Evolutionary conservation across 306 rosid species (phyloP).

Genomic region (Citrullus colocynthis): DNA sequence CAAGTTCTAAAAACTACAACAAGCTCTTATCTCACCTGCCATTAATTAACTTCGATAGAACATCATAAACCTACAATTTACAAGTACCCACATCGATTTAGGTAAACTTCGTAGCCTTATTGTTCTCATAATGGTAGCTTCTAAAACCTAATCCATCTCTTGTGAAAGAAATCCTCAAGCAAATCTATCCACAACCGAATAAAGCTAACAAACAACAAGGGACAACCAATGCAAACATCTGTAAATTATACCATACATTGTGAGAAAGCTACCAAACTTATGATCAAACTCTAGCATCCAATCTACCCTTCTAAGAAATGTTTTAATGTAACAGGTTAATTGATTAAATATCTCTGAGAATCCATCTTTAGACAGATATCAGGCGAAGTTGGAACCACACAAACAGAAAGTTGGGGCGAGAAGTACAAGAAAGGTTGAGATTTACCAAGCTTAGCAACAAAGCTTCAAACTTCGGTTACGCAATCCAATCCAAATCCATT

Average conservation of each 20-base stretch:
- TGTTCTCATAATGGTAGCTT: background rate
- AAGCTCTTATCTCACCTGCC: background rate
- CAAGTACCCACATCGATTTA: background rate
- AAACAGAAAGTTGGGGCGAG: background rate
- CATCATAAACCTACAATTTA: background rate
- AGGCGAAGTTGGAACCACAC: background rate
- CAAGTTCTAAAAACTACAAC: no score
- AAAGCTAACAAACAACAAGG: background rate
- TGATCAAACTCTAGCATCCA: background rate
- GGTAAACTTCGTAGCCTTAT: background rate
- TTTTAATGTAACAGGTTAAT: no score
- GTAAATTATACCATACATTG: background rate
- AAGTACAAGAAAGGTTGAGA: background rate
- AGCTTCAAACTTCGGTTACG: conserved; percentile 1
- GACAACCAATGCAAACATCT: background rate
- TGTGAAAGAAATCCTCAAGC: background rate
- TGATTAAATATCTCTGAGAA: background rate
- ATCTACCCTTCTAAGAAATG: background rate
- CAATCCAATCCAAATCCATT: background rate
- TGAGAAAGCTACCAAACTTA: background rate
- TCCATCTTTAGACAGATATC: background rate
- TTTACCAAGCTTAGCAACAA: background rate
- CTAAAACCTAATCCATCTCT: background rate
- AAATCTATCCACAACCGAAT: background rate
- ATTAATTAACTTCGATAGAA: background rate